Percentiles rank a stretch among this genome's conserved stretches.
These are phyloP conservation scores for Neospora caninum DNA, from an alignment of 169 alveolate genomes.

Conservation along the genomic window DNA sequence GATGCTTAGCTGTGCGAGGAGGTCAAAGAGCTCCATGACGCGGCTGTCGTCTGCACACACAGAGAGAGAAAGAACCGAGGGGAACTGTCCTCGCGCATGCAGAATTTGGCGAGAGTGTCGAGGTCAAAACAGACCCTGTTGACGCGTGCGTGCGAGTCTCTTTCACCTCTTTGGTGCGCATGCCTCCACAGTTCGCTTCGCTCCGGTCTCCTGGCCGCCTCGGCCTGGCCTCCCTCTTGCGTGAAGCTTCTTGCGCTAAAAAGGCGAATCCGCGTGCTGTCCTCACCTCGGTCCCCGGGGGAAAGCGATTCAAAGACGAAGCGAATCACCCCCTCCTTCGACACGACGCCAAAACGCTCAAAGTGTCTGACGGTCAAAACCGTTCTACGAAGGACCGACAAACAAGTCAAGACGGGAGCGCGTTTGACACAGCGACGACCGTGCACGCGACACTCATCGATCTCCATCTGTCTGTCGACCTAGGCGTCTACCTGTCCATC, in stretches of 20 bases:
- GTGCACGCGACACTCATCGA: too few species aligned
- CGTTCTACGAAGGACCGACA: background rate
- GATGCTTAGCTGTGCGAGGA: background rate
- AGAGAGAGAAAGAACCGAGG: background rate
- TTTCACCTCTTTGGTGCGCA: background rate
- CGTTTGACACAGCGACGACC: too few species aligned
- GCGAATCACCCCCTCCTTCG: conserved; percentile 12
- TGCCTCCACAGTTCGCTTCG: background rate
- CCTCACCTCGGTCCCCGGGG: background rate
- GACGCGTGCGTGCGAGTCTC: background rate
- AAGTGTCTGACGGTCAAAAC: conserved; percentile 8
- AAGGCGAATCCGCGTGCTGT: background rate
- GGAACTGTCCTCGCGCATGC: background rate
- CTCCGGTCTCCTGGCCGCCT: background rate
- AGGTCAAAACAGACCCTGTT: background rate
- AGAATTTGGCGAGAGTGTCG: background rate
- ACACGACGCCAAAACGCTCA: background rate
- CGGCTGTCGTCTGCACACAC: conserved; percentile 5
- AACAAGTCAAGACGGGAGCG: too few species aligned
- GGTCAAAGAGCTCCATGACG: conserved; percentile 18
- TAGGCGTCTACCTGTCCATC: too few species aligned
- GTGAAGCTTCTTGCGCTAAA: background rate
- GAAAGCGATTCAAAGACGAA: background rate
- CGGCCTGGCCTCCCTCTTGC: background rate
- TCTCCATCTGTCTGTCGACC: too few species aligned